Percentiles rank a stretch among this genome's conserved stretches.
Evolutionary conservation across 2,329 filamentous ascomycete species (phyloP).

Genomic region (Beauveria sp.): DNA sequence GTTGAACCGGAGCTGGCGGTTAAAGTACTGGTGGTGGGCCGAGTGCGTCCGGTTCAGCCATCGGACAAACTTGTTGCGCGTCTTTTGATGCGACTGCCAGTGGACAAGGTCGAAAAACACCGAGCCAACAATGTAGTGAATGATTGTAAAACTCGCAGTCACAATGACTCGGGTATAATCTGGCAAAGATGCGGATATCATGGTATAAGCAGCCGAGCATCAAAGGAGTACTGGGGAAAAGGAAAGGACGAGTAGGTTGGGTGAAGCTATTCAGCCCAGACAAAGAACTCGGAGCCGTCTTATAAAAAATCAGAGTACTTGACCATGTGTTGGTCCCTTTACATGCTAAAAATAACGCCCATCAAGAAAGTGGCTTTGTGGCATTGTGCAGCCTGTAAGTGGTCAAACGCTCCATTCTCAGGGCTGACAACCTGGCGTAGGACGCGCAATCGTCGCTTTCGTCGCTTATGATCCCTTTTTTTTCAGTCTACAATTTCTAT

Average conservation of each 20-base stretch:
- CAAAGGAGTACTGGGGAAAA: neutral
- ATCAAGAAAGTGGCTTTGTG: neutral
- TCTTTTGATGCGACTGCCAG: constrained; percentile 9
- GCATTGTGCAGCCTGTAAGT: neutral
- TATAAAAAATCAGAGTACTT: neutral
- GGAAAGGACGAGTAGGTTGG: neutral
- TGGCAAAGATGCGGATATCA: neutral
- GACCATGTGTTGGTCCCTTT: neutral
- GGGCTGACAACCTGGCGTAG: neutral
- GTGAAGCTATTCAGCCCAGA: neutral
- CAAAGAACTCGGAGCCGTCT: neutral
- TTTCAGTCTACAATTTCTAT: neutral
- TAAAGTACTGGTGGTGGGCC: constrained; percentile 12
- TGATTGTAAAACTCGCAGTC: neutral
- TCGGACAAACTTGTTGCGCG: constrained; percentile 5
- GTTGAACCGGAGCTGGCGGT: constrained; percentile 9
- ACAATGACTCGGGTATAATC: neutral
- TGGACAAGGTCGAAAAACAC: constrained; percentile 11
- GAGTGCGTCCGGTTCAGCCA: constrained; percentile 11
- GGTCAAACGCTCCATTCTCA: neutral
- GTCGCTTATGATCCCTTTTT: neutral
- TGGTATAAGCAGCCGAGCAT: neutral
- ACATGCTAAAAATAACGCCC: neutral
- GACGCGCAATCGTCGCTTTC: neutral
- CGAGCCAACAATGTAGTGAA: constrained; percentile 9